Evolutionary conservation across 192 early-diverging fungal genomes (phyloP).

Genomic region (Jimgerdemannia flammicorona): DNA sequence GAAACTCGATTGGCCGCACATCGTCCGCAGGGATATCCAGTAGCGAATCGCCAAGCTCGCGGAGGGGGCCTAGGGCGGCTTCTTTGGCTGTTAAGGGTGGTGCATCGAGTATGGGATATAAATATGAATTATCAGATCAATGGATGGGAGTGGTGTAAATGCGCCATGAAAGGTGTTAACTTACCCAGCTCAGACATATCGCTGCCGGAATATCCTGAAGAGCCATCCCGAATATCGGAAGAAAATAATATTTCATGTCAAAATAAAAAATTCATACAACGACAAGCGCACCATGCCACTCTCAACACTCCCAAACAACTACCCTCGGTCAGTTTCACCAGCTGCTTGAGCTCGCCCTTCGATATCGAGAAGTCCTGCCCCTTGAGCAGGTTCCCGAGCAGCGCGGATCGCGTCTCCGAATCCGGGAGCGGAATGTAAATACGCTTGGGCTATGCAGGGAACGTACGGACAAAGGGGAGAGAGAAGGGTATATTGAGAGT

Average conservation of each 20-base stretch:
- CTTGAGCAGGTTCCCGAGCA: conserved; percentile 63
- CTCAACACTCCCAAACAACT: too few species aligned
- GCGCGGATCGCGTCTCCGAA: conserved; percentile 49
- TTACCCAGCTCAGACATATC: conserved; percentile 8
- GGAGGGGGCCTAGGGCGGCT: conserved; percentile 54
- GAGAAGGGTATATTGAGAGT: too few species aligned
- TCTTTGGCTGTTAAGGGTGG: not conserved
- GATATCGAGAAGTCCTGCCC: conserved; percentile 56
- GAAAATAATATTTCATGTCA: too few species aligned
- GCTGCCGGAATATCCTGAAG: conserved; percentile 27
- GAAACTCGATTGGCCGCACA: conserved; percentile 65
- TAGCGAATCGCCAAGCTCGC: conserved; percentile 36
- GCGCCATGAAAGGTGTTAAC: too few species aligned
- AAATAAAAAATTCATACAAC: too few species aligned
- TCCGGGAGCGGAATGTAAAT: conserved; percentile 90
- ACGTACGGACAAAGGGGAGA: too few species aligned
- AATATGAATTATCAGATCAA: too few species aligned
- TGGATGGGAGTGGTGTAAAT: too few species aligned
- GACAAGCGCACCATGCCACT: too few species aligned
- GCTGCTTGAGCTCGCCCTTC: conserved; percentile 48
- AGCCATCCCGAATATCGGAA: too few species aligned
- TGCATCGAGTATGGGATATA: too few species aligned
- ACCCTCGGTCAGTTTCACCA: conserved; percentile 57
- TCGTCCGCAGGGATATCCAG: conserved; percentile 53
- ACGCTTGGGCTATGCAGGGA: conserved; percentile 33